Percentiles rank a stretch among this genome's conserved stretches.
These are phyloP conservation scores for Paracoccidioides lutzii DNA, from an alignment of 2,329 filamentous ascomycete genomes.

Conservation along the genomic window DNA sequence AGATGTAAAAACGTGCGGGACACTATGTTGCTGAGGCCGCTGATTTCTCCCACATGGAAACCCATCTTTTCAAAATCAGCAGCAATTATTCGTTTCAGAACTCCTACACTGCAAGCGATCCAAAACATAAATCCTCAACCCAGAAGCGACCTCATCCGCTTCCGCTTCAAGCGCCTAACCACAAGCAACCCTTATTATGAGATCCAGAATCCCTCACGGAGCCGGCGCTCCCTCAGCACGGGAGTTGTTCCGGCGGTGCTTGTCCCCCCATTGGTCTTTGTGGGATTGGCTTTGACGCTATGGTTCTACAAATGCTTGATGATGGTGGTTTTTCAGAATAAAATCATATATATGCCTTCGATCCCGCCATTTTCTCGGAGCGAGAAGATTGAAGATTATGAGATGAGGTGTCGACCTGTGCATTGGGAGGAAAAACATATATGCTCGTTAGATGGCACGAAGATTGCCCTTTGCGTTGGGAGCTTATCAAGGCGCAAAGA, in stretches of 20 bases:
- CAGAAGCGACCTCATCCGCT: background rate
- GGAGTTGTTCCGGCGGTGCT: slow-evolving; percentile 33
- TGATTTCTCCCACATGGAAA: background rate
- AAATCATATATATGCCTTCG: slow-evolving; percentile 70
- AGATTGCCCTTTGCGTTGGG: slow-evolving; percentile 48
- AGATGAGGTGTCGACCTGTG: slow-evolving; percentile 46
- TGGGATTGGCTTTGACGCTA: slow-evolving; percentile 50
- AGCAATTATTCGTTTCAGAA: background rate
- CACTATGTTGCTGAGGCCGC: background rate
- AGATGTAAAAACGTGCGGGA: background rate
- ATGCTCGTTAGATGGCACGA: slow-evolving; percentile 50
- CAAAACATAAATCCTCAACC: background rate
- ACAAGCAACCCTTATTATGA: background rate
- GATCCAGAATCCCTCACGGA: background rate
- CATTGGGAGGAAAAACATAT: slow-evolving; percentile 53
- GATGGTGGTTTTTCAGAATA: slow-evolving; percentile 66
- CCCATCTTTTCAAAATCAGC: background rate
- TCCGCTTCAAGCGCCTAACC: background rate
- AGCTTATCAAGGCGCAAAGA: background rate
- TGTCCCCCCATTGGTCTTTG: slow-evolving; percentile 55
- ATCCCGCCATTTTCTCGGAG: slow-evolving; percentile 57
- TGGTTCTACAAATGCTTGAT: slow-evolving; percentile 56
- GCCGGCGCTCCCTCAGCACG: background rate
- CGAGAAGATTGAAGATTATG: slow-evolving; percentile 55
- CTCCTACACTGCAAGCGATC: background rate